Evolutionary conservation across 495 filamentous ascomycete genomes (phyloP), one percentile per base, ranked within the genome.

Genomic region (Bathelium albidoporum): DNA sequence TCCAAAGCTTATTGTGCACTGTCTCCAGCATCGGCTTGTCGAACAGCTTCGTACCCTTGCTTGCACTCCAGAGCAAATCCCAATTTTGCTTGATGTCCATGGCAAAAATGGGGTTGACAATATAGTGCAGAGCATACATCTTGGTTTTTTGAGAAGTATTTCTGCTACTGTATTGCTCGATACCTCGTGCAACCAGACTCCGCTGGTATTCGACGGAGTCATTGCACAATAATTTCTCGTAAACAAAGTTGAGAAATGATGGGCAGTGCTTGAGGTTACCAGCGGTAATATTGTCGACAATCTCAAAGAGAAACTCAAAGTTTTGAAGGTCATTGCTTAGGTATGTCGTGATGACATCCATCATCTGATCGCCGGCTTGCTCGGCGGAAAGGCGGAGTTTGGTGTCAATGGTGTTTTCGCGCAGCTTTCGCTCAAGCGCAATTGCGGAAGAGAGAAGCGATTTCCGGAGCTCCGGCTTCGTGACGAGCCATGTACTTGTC

Each of bases 31-130:
- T 85, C 24, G 85, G 80, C 75, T 86, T 89, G 71, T 97, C 91
- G 72, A 97, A 87, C 22, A 99, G 76, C 59, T 87, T 86, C 18
- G 86, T 86, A 2, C 82, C 81, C 69, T 86, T 86, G 18, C 79
- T 76, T 2, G 77, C 72, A 26, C 75, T 78, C 58, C 82, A 80
- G 12, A 78, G 64, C 24, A 75, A 71, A 59, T 78, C 77, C 79
- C 83, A 84, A 61, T 83, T 80, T 20, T 84, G 80, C 82, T 89
- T 89, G 53, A 96, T 87, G 74, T 99, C 95, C 91, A 95, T 96
- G 1, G 94, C 93, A 55, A 99, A 84, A 45, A 97, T 95, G 0
- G 95, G 94, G 71, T 99, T 99, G 59, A 97, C 89, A 28, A 99
- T 79, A 68, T 96, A 83, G 65, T 88, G 89, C 69, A 97, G 90